phyloP scores from a whole-genome alignment of 371 early-diverging fungal species.

The Mortierella sp. region DNA sequence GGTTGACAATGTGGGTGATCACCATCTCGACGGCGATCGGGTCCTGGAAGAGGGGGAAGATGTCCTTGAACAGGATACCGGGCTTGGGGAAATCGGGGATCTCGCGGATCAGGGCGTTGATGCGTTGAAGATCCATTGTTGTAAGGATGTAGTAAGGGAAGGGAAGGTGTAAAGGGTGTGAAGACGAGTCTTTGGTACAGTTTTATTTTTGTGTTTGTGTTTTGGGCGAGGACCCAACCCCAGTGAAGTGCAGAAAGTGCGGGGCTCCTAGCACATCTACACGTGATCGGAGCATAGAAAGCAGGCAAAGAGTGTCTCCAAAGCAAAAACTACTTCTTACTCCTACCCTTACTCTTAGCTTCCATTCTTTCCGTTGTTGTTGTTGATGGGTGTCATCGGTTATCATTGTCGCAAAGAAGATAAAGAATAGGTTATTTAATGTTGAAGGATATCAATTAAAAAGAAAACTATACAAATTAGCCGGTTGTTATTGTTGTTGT shows the following conservation, averaged over 20 bases:
- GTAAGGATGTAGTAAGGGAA: neutral
- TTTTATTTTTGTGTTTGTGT: neutral
- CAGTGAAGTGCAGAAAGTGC: too few relatives aligned
- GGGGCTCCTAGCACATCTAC: too few relatives aligned
- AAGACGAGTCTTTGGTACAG: too few relatives aligned
- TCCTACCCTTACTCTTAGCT: too few relatives aligned
- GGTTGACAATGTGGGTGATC: constrained; percentile 87
- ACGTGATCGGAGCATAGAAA: too few relatives aligned
- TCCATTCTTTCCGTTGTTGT: too few relatives aligned
- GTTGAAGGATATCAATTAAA: neutral
- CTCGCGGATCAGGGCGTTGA: constrained; percentile 59
- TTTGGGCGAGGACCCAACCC: too few relatives aligned
- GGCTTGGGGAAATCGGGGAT: constrained; percentile 77
- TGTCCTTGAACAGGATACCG: constrained; percentile 94
- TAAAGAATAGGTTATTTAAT: too few relatives aligned
- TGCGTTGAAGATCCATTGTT: constrained; percentile 55
- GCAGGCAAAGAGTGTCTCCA: too few relatives aligned
- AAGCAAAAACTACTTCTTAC: too few relatives aligned
- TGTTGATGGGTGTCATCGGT: too few relatives aligned
- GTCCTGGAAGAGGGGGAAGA: constrained; percentile 96
- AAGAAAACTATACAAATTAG: constrained; percentile 1
- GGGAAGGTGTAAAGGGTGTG: neutral
- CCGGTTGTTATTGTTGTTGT: neutral
- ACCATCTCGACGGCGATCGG: constrained; percentile 93
- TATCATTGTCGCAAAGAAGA: too few relatives aligned